Evolutionary conservation across 805 yeast species (phyloP), one percentile per base, ranked within the genome.

Genomic region (Candida vaughaniae): DNA sequence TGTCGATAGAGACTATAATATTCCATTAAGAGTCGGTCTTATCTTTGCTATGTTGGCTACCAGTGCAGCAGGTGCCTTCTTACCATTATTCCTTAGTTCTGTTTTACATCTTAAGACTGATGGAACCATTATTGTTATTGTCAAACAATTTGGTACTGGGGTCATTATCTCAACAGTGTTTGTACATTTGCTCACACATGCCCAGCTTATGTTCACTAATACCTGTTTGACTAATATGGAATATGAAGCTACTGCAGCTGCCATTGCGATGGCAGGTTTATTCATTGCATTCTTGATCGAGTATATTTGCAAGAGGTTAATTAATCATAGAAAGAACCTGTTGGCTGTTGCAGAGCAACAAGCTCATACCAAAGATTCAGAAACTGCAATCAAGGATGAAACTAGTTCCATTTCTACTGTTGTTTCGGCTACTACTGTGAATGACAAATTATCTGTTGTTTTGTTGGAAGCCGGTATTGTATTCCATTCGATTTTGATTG

Each of bases 1-100:
- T 22, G 49, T 51, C 3, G 59, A 56, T 28, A 42, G 64, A 31
- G 60, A 58, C 25, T 53, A 55, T 31, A 38, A 60, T 35, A 49
- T 60, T 17, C 49, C 52, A 1, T 46, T 58, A 26, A 45, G 66
- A 36, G 44, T 60, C 22, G 66, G 65, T 0, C 46, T 58, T 4
- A 37, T 65, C 11, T 65, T 65, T 41, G 70, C 57, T 18, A 55
- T 65, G 35, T 43, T 65, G 31, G 56, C 50, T 2, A 58, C 66
- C 4, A 56, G 64, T 35, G 57, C 55, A 1, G 40, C 63, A 31
- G 70, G 67, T 3, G 49, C 61, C 11, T 55, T 56, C 35, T 55
- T 58, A 20, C 70, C 70, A 4, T 41, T 64, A 16, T 34, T 60
- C 20, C 43, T 58, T 5, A 50, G 51, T 15, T 39, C 50, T 11